Evolutionary conservation across 345 rosid genomes (phyloP).

Genomic region (Salix arbutifolia): DNA sequence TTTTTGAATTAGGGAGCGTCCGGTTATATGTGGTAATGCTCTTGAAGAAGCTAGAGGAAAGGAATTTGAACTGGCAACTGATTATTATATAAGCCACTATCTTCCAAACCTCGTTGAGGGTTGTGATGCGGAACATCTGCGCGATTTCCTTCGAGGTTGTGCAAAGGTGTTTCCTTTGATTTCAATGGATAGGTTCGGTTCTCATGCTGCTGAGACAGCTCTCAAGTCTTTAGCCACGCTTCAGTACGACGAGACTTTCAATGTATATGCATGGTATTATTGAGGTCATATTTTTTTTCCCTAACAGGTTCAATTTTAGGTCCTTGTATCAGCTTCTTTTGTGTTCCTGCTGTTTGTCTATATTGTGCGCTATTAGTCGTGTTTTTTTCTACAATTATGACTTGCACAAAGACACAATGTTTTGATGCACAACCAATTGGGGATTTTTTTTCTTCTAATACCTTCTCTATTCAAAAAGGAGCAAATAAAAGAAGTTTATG

Average conservation of each 20-base stretch:
- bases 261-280: slow-evolving; percentile 75
- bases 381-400: too few species aligned
- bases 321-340: not conserved
- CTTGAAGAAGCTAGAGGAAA: slow-evolving; percentile 83
- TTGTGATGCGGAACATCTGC: slow-evolving; percentile 75
- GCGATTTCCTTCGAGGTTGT: slow-evolving; percentile 64
- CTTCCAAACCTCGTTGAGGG: slow-evolving; percentile 83
- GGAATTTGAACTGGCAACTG: slow-evolving; percentile 82
- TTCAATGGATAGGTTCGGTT: slow-evolving; percentile 91
- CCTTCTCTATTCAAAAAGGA: too few species aligned
- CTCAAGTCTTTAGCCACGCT: slow-evolving; percentile 69
- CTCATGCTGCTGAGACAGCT: slow-evolving; percentile 94
- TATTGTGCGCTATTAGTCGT: not conserved
- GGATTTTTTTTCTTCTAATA: too few species aligned
- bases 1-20: too few species aligned
- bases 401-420: too few species aligned
- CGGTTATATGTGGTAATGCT: slow-evolving; percentile 68
- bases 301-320: not conserved
- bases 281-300: not conserved
- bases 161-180: slow-evolving; percentile 63
- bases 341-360: too few species aligned
- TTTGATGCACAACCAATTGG: too few species aligned
- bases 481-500: too few species aligned
- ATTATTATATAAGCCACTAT: slow-evolving; percentile 80
- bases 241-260: slow-evolving; percentile 59